Evolutionary conservation across 306 rosid genomes (phyloP), one percentile per base, ranked within the genome.

Genomic region (Quercus parvula): DNA sequence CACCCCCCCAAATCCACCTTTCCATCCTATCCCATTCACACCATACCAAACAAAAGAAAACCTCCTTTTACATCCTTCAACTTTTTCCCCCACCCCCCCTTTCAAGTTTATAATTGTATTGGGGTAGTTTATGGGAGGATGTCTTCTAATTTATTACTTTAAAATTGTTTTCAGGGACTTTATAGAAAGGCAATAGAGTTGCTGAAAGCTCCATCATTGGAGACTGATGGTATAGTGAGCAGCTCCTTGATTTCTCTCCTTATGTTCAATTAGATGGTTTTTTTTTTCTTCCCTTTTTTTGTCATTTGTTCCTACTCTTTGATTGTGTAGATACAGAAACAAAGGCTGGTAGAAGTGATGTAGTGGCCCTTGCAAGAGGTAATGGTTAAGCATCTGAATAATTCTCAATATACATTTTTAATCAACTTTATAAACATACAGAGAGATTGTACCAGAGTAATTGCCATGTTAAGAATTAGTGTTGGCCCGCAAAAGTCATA

Each of bases 351-450:
- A 84, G 88, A 78, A 61, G 84, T 56, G 97, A 93, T 78, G 83
- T 95, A 75, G 91, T 88, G 30, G 87, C 91, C 58, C 87, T 95
- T 77, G 98, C 99, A 20, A 90, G 94, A 83, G 99, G 99, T 95
- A 81, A 89, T 73, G 83, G 31, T 19, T 54, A 70, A 72, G 54
- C 75, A 52, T 86, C 76, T 75, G 27, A 82, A 64, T 70, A 71
- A 75, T 35, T 73, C 56, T 76, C 44, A 59, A 10, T 44, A 28
- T 70, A 5, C 31, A 41, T 59, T 38, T 24, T 46, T 19, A 14
- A 49, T 78, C 46, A 76, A 24, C 61, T 24, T 57, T 69, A 31
- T 70, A 24, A 55, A 69, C 44, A 44, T 38, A 18, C 55, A 15
- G 10, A n/a, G 13, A 51, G 8, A 73, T 41, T 54, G 38, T 71